Evolutionary conservation across 2,329 filamentous ascomycete genomes (phyloP).

Genomic region (Leptographium procerum): DNA sequence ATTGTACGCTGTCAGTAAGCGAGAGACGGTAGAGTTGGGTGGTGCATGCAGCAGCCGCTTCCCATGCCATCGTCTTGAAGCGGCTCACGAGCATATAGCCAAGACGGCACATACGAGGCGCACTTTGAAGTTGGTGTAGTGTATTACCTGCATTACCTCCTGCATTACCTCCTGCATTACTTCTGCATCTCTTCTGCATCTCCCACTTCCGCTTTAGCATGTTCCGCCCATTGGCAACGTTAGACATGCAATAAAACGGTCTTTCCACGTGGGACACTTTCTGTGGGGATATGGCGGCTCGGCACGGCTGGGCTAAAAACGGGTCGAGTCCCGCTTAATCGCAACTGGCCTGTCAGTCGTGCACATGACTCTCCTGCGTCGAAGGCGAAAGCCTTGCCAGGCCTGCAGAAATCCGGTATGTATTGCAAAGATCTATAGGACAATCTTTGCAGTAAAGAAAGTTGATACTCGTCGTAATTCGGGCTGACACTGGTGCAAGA

Average conservation of each 20-base stretch:
- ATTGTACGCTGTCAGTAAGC: background rate
- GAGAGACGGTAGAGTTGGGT: background rate
- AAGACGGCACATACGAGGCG: too few relatives aligned
- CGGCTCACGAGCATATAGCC: too few relatives aligned
- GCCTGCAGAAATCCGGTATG: too few relatives aligned
- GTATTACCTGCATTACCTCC: too few relatives aligned
- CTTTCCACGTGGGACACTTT: background rate
- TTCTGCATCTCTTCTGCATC: background rate
- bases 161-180: background rate
- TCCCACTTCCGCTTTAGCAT: too few relatives aligned
- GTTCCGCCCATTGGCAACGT: too few relatives aligned
- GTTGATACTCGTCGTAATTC: too few relatives aligned
- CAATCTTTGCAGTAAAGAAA: too few relatives aligned
- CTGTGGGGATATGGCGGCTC: background rate
- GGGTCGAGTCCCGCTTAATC: background rate
- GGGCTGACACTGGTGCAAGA: too few relatives aligned
- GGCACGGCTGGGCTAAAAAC: background rate
- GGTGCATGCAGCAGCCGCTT: background rate
- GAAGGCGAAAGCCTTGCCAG: background rate
- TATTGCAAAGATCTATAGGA: too few relatives aligned
- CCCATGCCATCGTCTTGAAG: background rate
- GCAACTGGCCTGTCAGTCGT: background rate
- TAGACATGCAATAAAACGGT: background rate
- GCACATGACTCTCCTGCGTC: background rate
- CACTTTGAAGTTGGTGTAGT: too few relatives aligned